phyloP scores from a whole-genome alignment of 352 stramenopile genomes.

The Phytopythium aichiense region DNA sequence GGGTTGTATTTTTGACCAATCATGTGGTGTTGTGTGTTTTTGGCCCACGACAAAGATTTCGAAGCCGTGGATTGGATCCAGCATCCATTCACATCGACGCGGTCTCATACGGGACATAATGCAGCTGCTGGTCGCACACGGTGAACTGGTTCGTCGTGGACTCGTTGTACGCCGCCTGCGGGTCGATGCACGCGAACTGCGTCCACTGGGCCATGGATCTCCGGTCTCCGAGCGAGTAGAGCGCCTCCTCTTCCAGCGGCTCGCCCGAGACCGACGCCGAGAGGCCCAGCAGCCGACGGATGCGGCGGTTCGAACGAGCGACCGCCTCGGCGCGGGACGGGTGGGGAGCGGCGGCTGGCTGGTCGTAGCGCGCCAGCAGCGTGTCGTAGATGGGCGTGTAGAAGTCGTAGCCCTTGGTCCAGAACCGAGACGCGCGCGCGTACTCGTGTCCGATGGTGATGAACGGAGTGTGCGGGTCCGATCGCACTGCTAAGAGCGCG shows the following conservation, averaged over 20 bases:
- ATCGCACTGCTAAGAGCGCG: conserved; percentile 61
- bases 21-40: not conserved
- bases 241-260: conserved; percentile 26
- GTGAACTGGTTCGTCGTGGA: conserved; percentile 88
- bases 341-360: conserved; percentile 12
- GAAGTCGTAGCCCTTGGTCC: conserved; percentile 84
- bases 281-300: conserved; percentile 57
- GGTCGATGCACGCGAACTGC: conserved; percentile 63
- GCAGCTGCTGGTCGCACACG: conserved; percentile 43
- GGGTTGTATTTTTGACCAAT: conserved; percentile 15
- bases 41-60: not conserved
- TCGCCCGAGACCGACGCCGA: conserved; percentile 32
- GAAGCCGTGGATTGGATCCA: not conserved
- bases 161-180: conserved; percentile 54
- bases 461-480: conserved; percentile 64
- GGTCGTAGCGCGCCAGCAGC: conserved; percentile 62
- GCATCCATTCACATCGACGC: not conserved
- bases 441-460: conserved; percentile 69
- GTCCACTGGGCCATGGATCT: conserved; percentile 58
- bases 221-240: conserved; percentile 40
- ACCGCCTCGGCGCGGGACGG: conserved; percentile 16
- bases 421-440: conserved; percentile 75
- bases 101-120: conserved; percentile 55
- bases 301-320: conserved; percentile 48
- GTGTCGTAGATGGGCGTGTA: conserved; percentile 66